These are phyloP conservation scores for Leccinum fuscescens DNA, from an alignment of 1,284 basidiomycete species.

Conservation along the genomic window DNA sequence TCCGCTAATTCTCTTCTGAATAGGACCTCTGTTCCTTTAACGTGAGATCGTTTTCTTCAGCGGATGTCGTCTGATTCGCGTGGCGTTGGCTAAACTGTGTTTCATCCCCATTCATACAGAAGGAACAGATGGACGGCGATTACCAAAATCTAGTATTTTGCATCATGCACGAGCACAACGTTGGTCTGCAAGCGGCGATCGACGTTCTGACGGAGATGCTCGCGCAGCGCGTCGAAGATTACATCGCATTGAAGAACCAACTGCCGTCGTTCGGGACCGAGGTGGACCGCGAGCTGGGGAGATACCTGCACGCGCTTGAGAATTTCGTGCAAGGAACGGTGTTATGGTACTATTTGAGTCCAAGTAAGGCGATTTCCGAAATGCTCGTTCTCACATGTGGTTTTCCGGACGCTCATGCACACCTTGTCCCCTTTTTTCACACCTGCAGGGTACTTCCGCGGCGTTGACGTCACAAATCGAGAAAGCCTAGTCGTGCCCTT, in stretches of 20 bases:
- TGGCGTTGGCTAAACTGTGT: not conserved
- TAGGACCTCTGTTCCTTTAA: conserved; percentile 50
- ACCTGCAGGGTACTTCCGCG: conserved; percentile 32
- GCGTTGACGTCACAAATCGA: conserved; percentile 33
- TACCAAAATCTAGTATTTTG: conserved; percentile 51
- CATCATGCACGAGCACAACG: conserved; percentile 43
- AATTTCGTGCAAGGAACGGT: conserved; percentile 49
- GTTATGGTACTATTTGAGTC: conserved; percentile 46
- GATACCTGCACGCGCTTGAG: conserved; percentile 43
- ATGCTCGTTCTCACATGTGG: not conserved
- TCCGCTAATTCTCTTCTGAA: conserved; percentile 8
- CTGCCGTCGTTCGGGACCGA: conserved; percentile 44
- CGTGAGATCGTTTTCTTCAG: conserved; percentile 28
- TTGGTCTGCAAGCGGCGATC: conserved; percentile 43
- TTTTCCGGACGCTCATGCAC: not conserved
- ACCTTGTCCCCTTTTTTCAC: not conserved
- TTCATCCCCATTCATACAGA: conserved; percentile 29
- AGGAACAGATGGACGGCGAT: conserved; percentile 50
- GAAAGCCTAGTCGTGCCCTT: conserved; percentile 30
- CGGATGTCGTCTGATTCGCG: conserved; percentile 3
- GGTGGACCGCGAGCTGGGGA: conserved; percentile 39
- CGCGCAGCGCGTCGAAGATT: conserved; percentile 41
- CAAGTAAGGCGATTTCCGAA: conserved; percentile 27
- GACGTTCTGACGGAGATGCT: conserved; percentile 45
- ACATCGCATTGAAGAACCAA: conserved; percentile 36